Evolutionary conservation across 805 yeast genomes (phyloP), one percentile per base, ranked within the genome.

Genomic region (Clavispora phyllophila): DNA sequence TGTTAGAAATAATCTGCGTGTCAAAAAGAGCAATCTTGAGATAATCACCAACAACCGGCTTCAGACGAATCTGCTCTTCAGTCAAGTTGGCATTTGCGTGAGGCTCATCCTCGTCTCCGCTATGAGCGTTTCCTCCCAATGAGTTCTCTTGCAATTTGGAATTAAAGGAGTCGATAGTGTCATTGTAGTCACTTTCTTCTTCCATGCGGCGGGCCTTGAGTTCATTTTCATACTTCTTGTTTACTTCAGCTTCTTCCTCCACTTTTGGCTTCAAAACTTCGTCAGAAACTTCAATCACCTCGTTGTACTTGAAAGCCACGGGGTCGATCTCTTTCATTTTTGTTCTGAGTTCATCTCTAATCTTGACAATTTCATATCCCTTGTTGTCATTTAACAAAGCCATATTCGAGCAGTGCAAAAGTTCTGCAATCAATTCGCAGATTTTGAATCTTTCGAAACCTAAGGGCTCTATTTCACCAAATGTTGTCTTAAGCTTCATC

Each of bases 381-480:
- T 68, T 68, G 43, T 67, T 67, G 48, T 69, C 74, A 48, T 70
- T 70, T 26, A 70, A 56, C 38, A 70, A 55, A 13, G 73, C 72
- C 76, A 70, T 70, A 51, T 70, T 70, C 12, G 73, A 68, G 43
- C 76, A 70, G 55, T 70, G 76, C 38, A 70, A 60, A 29, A 70
- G 61, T 49, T 70, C 76, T 2, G 76, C 76, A 25, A 70, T 64
- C 46, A 70, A 61, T 54, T 70, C 76, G 50, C 74, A 69, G 25
- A 70, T 69, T 53, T 70, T 70, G 52, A 70, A 70, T 41, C 75
- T 53, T 49, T 70, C 76, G 48, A 69, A 70, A 1, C 76, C 76
- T 39, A 70, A 60, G 1, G 76, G 75, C 51, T 58, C 62, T 33
- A 59, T 59, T 25, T 57, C 62, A 4, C 63, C 63, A 37, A 59